These are phyloP conservation scores for Mycosphaerella arachidis DNA, from an alignment of 2,329 filamentous ascomycete genomes.

Conservation along the genomic window DNA sequence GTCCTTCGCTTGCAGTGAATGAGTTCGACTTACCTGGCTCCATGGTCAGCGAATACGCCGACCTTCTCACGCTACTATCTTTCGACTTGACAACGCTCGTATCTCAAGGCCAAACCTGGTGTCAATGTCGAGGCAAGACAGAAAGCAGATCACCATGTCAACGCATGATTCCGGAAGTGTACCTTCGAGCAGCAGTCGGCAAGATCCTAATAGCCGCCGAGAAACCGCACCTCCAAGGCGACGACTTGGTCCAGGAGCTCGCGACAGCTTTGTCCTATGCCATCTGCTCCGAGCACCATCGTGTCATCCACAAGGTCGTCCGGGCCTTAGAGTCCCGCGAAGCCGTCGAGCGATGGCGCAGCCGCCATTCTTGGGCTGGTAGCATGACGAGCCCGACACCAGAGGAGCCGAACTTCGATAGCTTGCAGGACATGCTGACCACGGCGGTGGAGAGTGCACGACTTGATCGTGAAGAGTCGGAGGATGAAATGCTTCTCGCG, in stretches of 20 bases:
- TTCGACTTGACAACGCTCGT: slow-evolving; percentile 8
- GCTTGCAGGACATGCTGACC: not conserved
- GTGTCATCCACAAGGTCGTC: slow-evolving; percentile 8
- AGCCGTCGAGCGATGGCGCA: slow-evolving; percentile 9
- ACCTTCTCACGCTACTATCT: slow-evolving; percentile 4
- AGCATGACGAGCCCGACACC: not conserved
- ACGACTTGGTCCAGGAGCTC: slow-evolving; percentile 7
- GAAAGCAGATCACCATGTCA: slow-evolving; percentile 2
- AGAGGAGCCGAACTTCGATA: not conserved
- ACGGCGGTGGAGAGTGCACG: not conserved
- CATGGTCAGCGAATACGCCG: slow-evolving; percentile 8
- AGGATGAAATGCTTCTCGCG: not conserved
- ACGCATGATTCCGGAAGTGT: slow-evolving; percentile 12
- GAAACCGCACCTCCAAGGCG: slow-evolving; percentile 6
- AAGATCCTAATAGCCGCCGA: slow-evolving; percentile 9
- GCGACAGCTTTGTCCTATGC: slow-evolving; percentile 8
- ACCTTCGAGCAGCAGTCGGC: slow-evolving; percentile 5
- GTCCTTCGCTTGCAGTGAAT: slow-evolving; percentile 4
- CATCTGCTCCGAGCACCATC: slow-evolving; percentile 13
- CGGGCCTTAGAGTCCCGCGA: slow-evolving; percentile 8
- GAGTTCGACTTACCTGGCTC: slow-evolving; percentile 8
- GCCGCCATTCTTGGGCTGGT: not conserved
- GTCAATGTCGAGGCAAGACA: slow-evolving; percentile 8
- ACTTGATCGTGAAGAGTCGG: not conserved
- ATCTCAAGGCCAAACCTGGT: slow-evolving; percentile 10